Percentiles rank a stretch among this genome's conserved stretches.
Evolutionary conservation across 1,284 basidiomycete species (phyloP).

Genomic region (Fistulina hepatica): DNA sequence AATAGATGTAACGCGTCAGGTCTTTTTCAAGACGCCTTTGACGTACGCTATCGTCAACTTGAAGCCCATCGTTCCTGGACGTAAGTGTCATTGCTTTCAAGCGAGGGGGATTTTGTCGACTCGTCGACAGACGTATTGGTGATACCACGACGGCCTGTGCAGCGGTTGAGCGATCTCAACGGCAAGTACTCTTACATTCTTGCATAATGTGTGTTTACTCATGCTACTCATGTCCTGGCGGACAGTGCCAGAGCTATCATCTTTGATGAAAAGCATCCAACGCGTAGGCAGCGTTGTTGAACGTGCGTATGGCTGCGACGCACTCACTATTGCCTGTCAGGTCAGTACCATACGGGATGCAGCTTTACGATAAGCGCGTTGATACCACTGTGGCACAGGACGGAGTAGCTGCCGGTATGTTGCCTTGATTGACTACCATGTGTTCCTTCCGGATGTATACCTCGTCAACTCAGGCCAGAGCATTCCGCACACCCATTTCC

Average conservation of each 20-base stretch:
- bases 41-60: conserved; percentile 85
- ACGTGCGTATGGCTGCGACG: conserved; percentile 62
- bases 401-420: conserved; percentile 52
- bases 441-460: neutral
- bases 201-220: conserved; percentile 1
- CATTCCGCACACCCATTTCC: conserved; percentile 86
- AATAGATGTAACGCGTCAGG: conserved; percentile 76
- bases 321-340: conserved; percentile 76
- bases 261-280: conserved; percentile 71
- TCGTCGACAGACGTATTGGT: conserved; percentile 72
- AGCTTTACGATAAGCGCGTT: conserved; percentile 3
- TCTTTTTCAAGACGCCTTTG: conserved; percentile 62
- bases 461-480: conserved; percentile 42
- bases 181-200: conserved; percentile 1
- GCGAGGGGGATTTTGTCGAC: conserved; percentile 2
- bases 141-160: conserved; percentile 66
- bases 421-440: neutral
- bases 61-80: conserved; percentile 86
- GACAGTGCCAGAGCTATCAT: conserved; percentile 55
- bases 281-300: conserved; percentile 59
- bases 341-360: conserved; percentile 26
- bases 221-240: conserved; percentile 1
- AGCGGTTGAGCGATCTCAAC: conserved; percentile 64
- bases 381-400: conserved; percentile 49
- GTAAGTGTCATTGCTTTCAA: conserved; percentile 39